Conservation (phyloP, 176 grass and related monocot genomes). For the Eragrostis curvula region DNA sequence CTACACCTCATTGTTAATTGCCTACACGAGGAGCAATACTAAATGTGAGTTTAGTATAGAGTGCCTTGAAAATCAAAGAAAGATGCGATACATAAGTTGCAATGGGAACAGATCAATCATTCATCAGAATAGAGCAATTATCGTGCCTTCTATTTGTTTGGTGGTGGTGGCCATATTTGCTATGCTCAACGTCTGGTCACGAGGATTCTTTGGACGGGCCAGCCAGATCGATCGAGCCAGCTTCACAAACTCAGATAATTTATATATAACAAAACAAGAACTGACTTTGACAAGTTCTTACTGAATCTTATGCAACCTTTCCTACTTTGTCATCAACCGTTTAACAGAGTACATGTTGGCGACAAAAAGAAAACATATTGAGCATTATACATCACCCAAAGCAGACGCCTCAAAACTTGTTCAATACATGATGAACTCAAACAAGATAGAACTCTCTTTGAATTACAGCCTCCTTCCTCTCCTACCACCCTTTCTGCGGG, state of each 20-base stretch:
- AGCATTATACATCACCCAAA: background rate
- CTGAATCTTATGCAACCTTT: background rate
- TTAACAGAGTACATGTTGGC: background rate
- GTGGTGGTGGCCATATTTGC: too few relatives aligned
- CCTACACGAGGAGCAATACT: too few relatives aligned
- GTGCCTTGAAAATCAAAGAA: too few relatives aligned
- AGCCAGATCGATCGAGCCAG: too few relatives aligned
- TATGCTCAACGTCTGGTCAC: too few relatives aligned
- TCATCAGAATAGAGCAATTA: too few relatives aligned
- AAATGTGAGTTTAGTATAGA: too few relatives aligned
- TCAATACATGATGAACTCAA: background rate
- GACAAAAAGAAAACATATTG: background rate
- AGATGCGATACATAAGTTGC: too few relatives aligned
- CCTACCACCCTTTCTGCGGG: slow-evolving; percentile 63
- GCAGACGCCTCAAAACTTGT: background rate
- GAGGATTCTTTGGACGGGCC: too few relatives aligned
- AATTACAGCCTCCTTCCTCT: slow-evolving; percentile 64
- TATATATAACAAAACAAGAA: background rate
- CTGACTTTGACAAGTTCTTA: background rate
- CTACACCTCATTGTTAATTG: too few relatives aligned
- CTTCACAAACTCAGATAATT: background rate
- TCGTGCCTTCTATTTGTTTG: too few relatives aligned
- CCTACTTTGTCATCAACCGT: background rate
- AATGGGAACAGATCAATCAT: too few relatives aligned
- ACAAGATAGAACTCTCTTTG: background rate